Evolutionary conservation across 2,329 filamentous ascomycete genomes (phyloP), one percentile per base, ranked within the genome.

Genomic region (Phoma sp.): DNA sequence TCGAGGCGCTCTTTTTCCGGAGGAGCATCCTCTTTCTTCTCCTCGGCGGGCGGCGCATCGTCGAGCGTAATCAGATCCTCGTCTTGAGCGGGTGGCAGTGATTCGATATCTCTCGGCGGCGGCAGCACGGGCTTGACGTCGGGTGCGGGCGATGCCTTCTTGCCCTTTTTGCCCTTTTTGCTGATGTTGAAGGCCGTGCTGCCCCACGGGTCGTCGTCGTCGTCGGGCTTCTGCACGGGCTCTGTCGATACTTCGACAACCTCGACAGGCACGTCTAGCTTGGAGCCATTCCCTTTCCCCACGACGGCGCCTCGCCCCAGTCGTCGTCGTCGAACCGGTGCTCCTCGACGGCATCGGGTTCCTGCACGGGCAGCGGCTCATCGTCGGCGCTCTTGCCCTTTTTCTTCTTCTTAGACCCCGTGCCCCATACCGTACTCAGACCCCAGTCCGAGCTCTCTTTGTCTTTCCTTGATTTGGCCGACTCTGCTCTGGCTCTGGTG

Each of bases 221-320:
- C 72, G 40, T 80, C 78, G 15, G 78, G 77, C 46, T 78, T 72
- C 42, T 80, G 72, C 20, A 78, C 67, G 14, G 76, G 73, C 7
- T 68, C 70, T 25, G 71, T 73, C 4, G 66, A 67, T 42, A 79
- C 77, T 17, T 76, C 72, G 20, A 77, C 69, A 21, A 75, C 71
- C 26, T 76, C 74, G 20, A 76, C 57, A 7, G 72, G 66, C 12
- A 68, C 72, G 37, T 77, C 75, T 56, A 77, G 79, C 60, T 72
- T 73, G 6, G 68, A 65, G 20, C 59, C 54, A 68, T 74, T 45
- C 69, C 85, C 56, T 82, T 84, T 5, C 81, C 78, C 45, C 80
- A 83, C 26, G 81, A 82, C 78, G 84, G 86, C 40, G 81, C 80
- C 54, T 76, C 80, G 68, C 84, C 84, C 60, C 84, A 83, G 52